Base-by-base conservation (phyloP, 2,329 filamentous ascomycete genomes). In the Metarhizium rileyi region DNA sequence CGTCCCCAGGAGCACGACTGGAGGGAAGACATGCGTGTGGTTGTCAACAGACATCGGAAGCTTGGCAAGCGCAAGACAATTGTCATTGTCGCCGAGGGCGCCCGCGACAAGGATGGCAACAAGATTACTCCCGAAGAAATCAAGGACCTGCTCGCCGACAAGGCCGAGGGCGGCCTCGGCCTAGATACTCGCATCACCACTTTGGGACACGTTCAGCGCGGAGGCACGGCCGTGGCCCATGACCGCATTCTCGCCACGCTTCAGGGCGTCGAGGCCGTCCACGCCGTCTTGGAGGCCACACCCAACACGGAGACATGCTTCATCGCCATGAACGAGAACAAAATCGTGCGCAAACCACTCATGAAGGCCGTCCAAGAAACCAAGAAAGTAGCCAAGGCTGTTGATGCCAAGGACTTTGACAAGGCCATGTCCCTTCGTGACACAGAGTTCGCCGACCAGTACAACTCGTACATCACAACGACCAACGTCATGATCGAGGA, bases 51-150 rank as follows among this genome's bases (percentile, higher is more conserved):
- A 83, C 93, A 97, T 70, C 84, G 93, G 56, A 75, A 77, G 54
- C 77, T 89, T 63, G 93, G 93, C 62, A 98, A 97, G 78, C 81
- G 93, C 61, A 94, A 95, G 75, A 97, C 93, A 1, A 97, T 97
- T 60, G 91, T 98, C 61, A 95, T 98, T 60, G 86, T 98, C 47
- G 93, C 93, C 47, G 93, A 98, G 70, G 93, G 93, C 57, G 93
- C 93, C 44, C 85, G 90, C 57, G 90, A 96, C 69, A 78, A 79
- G 55, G 71, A 91, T 48, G 81, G 95, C 51, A 86, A 85, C 63
- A 91, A 88, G 68, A 95, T 98, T 61, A 81, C 81, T 0, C 83
- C 89, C 9, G 72, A 76, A 18, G 84, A 86, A 69, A 87, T 98
- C 67, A 95, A 93, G 66, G 80, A 91, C 58, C 81, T 97, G 46